Percentiles rank a stretch among this genome's conserved stretches.
Conservation (phyloP, 108 stramenopile species). For the Asterionellopsis glacialis region DNA sequence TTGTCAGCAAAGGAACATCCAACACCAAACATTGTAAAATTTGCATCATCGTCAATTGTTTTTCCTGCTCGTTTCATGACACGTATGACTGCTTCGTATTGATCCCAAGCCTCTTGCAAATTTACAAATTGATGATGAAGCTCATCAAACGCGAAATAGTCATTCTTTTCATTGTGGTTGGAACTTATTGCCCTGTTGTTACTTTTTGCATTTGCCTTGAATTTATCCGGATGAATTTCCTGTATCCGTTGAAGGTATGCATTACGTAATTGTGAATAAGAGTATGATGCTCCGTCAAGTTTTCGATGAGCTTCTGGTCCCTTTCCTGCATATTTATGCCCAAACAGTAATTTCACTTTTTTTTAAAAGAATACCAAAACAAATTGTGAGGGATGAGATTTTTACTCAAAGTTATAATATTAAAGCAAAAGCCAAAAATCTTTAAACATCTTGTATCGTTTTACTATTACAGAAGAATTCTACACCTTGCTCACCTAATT, state of each 20-base stretch:
- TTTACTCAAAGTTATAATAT: too few species aligned
- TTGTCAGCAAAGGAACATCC: conserved; percentile 81
- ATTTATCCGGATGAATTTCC: conserved; percentile 73
- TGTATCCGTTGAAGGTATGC: conserved; percentile 58
- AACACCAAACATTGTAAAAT: conserved; percentile 83
- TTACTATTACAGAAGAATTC: background rate
- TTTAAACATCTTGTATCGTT: conserved; percentile 19
- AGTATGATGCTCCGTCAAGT: conserved; percentile 37
- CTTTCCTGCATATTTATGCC: conserved; percentile 19
- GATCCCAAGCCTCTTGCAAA: conserved; percentile 67
- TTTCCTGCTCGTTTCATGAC: conserved; percentile 11
- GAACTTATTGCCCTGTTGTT: background rate
- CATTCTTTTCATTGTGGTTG: background rate
- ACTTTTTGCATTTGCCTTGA: background rate
- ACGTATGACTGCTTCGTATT: conserved; percentile 48
- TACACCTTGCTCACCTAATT: background rate
- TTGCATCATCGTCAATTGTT: conserved; percentile 22
- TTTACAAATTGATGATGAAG: conserved; percentile 41
- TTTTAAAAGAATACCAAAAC: conserved; percentile 4
- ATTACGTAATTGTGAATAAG: conserved; percentile 45
- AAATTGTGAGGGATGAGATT: too few species aligned
- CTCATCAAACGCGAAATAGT: conserved; percentile 4
- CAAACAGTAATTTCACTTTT: conserved; percentile 38
- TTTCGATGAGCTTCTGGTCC: conserved; percentile 28
- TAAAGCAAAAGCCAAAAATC: too few species aligned